Evolutionary conservation across 2,329 filamentous ascomycete genomes (phyloP), one percentile per base, ranked within the genome.

Genomic region (Claviceps humidiphila): DNA sequence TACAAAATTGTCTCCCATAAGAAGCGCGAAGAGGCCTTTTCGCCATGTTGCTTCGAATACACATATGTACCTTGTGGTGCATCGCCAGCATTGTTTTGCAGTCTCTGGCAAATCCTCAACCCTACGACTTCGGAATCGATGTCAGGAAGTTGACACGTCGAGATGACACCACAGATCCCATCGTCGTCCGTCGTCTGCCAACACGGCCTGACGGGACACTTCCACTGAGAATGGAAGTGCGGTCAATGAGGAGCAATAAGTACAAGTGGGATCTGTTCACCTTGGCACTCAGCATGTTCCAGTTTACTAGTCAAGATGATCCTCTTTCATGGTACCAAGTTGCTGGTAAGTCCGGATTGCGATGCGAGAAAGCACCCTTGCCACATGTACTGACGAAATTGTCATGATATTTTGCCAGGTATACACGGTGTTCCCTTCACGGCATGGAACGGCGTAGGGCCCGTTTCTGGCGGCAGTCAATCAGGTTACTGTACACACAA

Each of bases 181-280:
- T 77, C 46, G 64, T 78, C 46, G 68, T 77, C 17, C 66, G 65
- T 4, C 68, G 69, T 8, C 64, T 74, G 13, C 72, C 72, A 11
- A 58, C 64, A 5, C 58, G 66, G 47, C 57, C 56, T 26, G 68
- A 74, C 55, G 69, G 66, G 43, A 68, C 67, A 16, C 57, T 72
- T 8, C 74, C 71, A 13, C 52, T 71, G 40, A 78, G 88, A 57
- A 73, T 75, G 49, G 86, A 93, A 61, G 78, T 94, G 57, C 75
- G 83, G 46, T 71, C 84, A 41, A 72, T 94, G 58, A 71, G 79
- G 57, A 68, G 75, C 51, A 76, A 87, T 53, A 63, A 74, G 8
- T 80, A 87, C 60, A 76, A 78, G 62, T 89, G 84, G 81, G 88
- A 87, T 63, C 68, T 94, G 54, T 94, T 85, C 65, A 71, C 94